Evolutionary conservation across 1,284 basidiomycete genomes (phyloP).

Genomic region (Anthracocystis setariae): DNA sequence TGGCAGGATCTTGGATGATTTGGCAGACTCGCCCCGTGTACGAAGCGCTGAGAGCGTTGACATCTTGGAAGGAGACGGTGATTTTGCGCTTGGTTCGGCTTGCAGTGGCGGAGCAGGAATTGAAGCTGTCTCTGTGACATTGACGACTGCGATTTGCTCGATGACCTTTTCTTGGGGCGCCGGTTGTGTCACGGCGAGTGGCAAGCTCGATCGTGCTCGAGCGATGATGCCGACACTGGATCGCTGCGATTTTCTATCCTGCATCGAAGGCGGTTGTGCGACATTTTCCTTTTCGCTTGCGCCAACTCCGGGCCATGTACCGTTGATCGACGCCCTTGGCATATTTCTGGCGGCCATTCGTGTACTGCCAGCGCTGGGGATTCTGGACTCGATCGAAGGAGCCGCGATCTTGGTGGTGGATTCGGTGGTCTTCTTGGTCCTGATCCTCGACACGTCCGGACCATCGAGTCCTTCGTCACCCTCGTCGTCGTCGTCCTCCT

Average conservation of each 20-base stretch:
- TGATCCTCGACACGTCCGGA: slow-evolving; percentile 34
- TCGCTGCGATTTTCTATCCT: slow-evolving; percentile 1
- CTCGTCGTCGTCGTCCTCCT: too few relatives aligned
- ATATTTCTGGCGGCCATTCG: background rate
- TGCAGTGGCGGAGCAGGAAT: background rate
- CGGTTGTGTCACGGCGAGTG: slow-evolving; percentile 20
- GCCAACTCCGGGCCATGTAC: background rate
- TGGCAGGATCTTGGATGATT: slow-evolving; percentile 3
- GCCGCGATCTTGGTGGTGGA: background rate
- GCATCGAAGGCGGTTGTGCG: background rate
- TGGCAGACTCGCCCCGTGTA: slow-evolving; percentile 12
- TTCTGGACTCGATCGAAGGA: slow-evolving; percentile 7
- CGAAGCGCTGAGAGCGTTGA: slow-evolving; percentile 22
- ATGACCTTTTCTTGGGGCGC: slow-evolving; percentile 1
- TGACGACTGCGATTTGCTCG: background rate
- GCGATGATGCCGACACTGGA: slow-evolving; percentile 11
- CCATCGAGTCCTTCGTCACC: slow-evolving; percentile 18
- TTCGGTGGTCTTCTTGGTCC: slow-evolving; percentile 6
- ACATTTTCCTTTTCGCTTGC: slow-evolving; percentile 29
- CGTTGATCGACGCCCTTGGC: slow-evolving; percentile 18
- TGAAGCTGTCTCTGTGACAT: background rate
- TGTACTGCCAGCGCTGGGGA: slow-evolving; percentile 25
- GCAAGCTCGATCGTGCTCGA: slow-evolving; percentile 23
- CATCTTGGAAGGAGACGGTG: slow-evolving; percentile 12
- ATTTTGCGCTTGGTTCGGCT: background rate